Conservation (phyloP, 257 asterid species). For the Rubia yunnanensis region DNA sequence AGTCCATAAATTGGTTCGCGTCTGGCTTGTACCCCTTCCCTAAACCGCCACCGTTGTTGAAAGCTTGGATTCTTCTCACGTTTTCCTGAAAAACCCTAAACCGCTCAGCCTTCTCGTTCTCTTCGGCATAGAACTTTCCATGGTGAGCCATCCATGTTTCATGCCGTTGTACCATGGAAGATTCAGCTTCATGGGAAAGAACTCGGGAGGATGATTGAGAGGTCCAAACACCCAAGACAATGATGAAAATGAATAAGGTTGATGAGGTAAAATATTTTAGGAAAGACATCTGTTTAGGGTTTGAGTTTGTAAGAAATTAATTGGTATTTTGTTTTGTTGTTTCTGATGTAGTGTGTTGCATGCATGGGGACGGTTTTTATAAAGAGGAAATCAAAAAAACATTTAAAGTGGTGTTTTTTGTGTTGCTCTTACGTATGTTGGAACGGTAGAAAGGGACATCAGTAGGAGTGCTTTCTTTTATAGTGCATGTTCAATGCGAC, state of each 20-base stretch:
- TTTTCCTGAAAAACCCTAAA: conserved; percentile 30
- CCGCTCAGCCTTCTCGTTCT: conserved; percentile 20
- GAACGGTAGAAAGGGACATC: conserved; percentile 4
- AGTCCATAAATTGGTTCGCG: conserved; percentile 5
- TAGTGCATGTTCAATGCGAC: no score
- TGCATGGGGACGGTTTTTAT: conserved; percentile 19
- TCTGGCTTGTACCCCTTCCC: conserved; percentile 24
- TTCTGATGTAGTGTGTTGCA: background rate
- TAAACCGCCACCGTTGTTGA: conserved; percentile 18
- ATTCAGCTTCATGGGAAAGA: conserved; percentile 5
- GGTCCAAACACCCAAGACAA: conserved; percentile 8
- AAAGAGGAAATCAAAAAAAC: conserved; percentile 9
- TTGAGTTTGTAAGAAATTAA: background rate
- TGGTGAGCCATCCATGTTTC: conserved; percentile 33
- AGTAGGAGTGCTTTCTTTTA: no score
- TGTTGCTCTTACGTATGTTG: background rate
- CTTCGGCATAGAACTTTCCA: conserved; percentile 18
- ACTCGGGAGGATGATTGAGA: conserved; percentile 17
- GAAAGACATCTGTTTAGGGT: background rate
- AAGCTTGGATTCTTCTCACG: conserved; percentile 30
- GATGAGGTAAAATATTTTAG: background rate
- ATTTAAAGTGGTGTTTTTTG: background rate
- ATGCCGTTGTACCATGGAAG: conserved; percentile 22
- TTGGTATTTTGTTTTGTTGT: background rate
- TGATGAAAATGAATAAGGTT: conserved; percentile 9